Percentiles rank a stretch among this genome's conserved stretches.
These are phyloP conservation scores for Nymphaea colorata DNA, from an alignment of 164 flowering plant species.

Conservation along the genomic window DNA sequence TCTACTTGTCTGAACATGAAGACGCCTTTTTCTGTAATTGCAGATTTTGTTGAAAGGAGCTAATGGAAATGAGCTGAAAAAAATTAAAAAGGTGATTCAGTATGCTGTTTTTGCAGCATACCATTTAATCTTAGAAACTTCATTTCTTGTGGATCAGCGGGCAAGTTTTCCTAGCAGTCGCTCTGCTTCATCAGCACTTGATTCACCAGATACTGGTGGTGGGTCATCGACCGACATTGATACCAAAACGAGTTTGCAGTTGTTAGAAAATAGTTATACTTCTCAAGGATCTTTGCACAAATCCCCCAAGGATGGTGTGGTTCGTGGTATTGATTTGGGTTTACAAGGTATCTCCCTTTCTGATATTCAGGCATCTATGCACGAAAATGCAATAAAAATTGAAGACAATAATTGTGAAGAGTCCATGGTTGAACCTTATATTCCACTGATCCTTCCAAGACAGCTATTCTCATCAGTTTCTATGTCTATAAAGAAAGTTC, in stretches of 20 bases:
- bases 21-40: slow-evolving; percentile 1
- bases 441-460: slow-evolving; percentile 37
- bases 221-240: neutral
- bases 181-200: slow-evolving; percentile 14
- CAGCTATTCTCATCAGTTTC: slow-evolving; percentile 37
- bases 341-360: neutral
- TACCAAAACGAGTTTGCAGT: neutral
- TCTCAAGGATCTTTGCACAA: neutral
- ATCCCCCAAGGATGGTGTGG: neutral
- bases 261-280: neutral
- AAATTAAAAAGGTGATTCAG: slow-evolving; percentile 57
- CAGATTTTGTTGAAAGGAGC: slow-evolving; percentile 95
- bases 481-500: slow-evolving; percentile 38
- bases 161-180: slow-evolving; percentile 57
- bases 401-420: neutral
- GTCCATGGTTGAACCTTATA: slow-evolving; percentile 4
- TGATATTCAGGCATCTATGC: neutral
- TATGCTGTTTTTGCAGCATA: slow-evolving; percentile 71
- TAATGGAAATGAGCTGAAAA: slow-evolving; percentile 72
- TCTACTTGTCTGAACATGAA: too few relatives aligned
- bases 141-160: slow-evolving; percentile 67
- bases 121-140: slow-evolving; percentile 73
- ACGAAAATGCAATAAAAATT: neutral
- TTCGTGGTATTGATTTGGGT: neutral
- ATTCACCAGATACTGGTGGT: neutral